Base-by-base conservation (phyloP, 164 flowering plant species). In the Berberis vulgaris region DNA sequence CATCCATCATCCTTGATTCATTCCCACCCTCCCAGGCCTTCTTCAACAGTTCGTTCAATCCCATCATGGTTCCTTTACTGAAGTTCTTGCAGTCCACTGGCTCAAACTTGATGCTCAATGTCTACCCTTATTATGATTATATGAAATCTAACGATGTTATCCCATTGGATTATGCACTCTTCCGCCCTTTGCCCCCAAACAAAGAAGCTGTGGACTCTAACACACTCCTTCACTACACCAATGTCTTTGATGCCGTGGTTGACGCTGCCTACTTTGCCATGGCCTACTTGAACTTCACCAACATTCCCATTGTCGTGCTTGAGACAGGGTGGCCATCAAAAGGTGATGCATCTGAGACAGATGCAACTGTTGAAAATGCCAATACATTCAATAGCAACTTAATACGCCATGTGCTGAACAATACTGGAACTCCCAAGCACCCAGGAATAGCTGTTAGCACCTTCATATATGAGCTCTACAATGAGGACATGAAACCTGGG, bases 11-110 rank as follows among this genome's bases (percentile, higher is more conserved):
- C 60, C 81, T 89, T 3, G 96, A 89, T 66, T 87, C 96, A 0
- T 89, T 87, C 68, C 96, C 96, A 47, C 96, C 96, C 49, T 89
- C 94, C 44, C 94, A 87, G 69, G 93, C 96, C 52, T 89, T 89
- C 72, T 89, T 89, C 65, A 89, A 89, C 68, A 83, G 86, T 40
- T 63, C 97, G 0, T 85, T 84, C 86, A 78, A 86, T 45, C 86
- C 83, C 0, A 80, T 80, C 60, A 76, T 85, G 82, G 80, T 83
- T 45, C 89, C 93, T 40, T 56, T 86, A 73, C 88, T 86, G 57
- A 80, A 85, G 52, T 91, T 88, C 72, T 68, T 91, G 64, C 88
- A 83, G 68, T 82, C 88, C 39, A 82, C 96, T 0, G 80, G 74
- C 7, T 88, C 97, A 8, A 78, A 76, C 59, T 75, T 88, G 12